These are phyloP conservation scores for Fusarium sp. DNA, from an alignment of 2,329 filamentous ascomycete species.

Conservation along the genomic window DNA sequence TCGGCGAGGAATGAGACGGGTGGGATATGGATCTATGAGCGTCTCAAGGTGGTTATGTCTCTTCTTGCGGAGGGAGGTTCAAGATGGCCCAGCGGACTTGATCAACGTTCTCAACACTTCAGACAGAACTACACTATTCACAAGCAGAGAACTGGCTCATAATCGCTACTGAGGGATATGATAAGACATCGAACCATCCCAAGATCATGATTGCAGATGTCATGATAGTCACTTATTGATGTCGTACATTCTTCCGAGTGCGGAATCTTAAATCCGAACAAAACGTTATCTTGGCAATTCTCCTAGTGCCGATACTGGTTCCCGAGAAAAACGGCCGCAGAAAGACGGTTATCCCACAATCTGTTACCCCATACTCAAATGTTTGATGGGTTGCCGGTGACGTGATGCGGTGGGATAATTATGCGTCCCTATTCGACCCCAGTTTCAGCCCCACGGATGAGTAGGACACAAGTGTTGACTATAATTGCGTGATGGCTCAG, in stretches of 20 bases:
- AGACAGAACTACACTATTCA: not conserved
- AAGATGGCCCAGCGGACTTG: not conserved
- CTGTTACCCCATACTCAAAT: not conserved
- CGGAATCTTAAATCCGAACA: not conserved
- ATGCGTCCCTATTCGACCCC: constrained; percentile 11
- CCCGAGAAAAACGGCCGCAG: not conserved
- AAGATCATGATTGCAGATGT: not conserved
- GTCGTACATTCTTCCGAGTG: not conserved
- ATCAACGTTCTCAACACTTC: not conserved
- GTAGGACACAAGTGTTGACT: constrained; percentile 3
- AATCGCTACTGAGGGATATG: not conserved
- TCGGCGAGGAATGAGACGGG: not conserved
- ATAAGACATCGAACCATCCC: not conserved
- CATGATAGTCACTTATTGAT: not conserved
- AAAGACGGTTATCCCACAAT: not conserved
- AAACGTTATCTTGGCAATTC: not conserved
- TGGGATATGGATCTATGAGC: not conserved
- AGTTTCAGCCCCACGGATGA: constrained; percentile 5
- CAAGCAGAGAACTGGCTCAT: no score
- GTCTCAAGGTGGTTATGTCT: not conserved
- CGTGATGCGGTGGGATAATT: constrained; percentile 34
- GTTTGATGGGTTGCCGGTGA: constrained; percentile 27
- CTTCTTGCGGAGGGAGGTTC: not conserved
- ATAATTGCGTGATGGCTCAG: constrained; percentile 27
- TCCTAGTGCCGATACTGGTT: not conserved